Percentiles rank a stretch among this genome's conserved stretches.
phyloP scores from a whole-genome alignment of 2,329 filamentous ascomycete species.

The Hypoxylon sp. region DNA sequence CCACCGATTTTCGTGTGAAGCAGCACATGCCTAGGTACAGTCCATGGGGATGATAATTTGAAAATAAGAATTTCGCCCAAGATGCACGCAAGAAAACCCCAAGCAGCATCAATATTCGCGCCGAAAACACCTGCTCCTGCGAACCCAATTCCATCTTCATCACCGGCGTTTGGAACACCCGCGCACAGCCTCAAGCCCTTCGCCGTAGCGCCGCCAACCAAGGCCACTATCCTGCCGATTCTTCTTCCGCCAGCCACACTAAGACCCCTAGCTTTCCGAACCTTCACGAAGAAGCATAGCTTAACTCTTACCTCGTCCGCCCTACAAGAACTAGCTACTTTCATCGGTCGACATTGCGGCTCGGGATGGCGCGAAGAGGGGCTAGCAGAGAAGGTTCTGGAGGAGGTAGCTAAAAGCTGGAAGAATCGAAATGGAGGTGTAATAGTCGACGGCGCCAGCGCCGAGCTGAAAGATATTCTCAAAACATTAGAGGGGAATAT shows the following conservation, averaged over 20 bases:
- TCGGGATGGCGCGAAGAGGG: conserved; percentile 97
- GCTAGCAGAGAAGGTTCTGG: conserved; percentile 88
- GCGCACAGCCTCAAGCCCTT: conserved; percentile 80
- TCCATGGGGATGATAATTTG: conserved; percentile 9
- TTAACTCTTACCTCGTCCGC: conserved; percentile 90
- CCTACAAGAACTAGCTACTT: conserved; percentile 83
- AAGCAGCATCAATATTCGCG: conserved; percentile 55
- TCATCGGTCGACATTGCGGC: conserved; percentile 93
- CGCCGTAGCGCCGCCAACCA: conserved; percentile 60
- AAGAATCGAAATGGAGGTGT: conserved; percentile 89
- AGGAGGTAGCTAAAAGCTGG: conserved; percentile 92
- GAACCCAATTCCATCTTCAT: conserved; percentile 84
- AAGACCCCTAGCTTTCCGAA: conserved; percentile 90
- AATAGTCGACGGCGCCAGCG: conserved; percentile 85
- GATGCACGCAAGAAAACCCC: conserved; percentile 46
- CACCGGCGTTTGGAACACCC: conserved; percentile 89
- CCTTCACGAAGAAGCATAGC: conserved; percentile 97
- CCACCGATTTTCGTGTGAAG: conserved; percentile 11
- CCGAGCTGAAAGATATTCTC: conserved; percentile 83
- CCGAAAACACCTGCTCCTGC: conserved; percentile 52
- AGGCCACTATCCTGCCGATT: conserved; percentile 82
- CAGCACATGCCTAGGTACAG: not conserved
- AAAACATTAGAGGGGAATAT: conserved; percentile 88
- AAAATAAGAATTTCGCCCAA: conserved; percentile 17
- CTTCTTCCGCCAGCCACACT: conserved; percentile 88